These are phyloP conservation scores for Acaromyces ingoldii DNA, from an alignment of 1,284 basidiomycete genomes.

Conservation along the genomic window DNA sequence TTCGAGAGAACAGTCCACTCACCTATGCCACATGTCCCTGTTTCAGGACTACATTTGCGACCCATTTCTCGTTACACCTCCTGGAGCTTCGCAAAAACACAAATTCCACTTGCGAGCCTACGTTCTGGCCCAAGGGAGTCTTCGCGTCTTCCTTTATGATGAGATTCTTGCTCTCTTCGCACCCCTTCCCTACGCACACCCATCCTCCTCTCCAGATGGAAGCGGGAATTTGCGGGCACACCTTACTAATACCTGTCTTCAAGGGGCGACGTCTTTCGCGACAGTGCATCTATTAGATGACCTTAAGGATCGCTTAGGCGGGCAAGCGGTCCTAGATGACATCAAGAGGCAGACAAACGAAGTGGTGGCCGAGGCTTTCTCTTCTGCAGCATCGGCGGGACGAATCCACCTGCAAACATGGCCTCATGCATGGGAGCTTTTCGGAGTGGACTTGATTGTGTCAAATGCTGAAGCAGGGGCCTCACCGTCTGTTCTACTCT, in stretches of 20 bases:
- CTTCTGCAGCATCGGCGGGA: conserved; percentile 69
- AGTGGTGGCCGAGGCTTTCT: conserved; percentile 73
- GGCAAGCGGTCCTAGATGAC: conserved; percentile 54
- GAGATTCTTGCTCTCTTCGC: conserved; percentile 80
- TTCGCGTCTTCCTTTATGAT: conserved; percentile 61
- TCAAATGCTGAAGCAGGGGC: background rate
- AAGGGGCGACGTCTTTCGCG: conserved; percentile 52
- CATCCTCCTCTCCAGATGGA: conserved; percentile 24
- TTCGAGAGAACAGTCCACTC: too few species aligned
- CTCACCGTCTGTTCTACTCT: conserved; percentile 58
- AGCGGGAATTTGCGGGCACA: conserved; percentile 67
- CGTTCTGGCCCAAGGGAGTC: conserved; percentile 65
- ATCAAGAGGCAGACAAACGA: conserved; percentile 18
- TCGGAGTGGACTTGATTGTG: conserved; percentile 77
- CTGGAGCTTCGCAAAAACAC: conserved; percentile 28
- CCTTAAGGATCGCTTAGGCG: conserved; percentile 59
- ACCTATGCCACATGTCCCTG: too few species aligned
- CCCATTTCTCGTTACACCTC: conserved; percentile 73
- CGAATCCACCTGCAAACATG: conserved; percentile 80
- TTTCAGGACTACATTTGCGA: conserved; percentile 71
- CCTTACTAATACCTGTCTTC: conserved; percentile 93
- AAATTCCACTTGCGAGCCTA: conserved; percentile 91
- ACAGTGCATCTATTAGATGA: conserved; percentile 68
- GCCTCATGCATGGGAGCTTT: conserved; percentile 92
- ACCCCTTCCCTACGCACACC: conserved; percentile 21